phyloP scores from a whole-genome alignment of 2,329 filamentous ascomycete species.

The Moelleriella libera region DNA sequence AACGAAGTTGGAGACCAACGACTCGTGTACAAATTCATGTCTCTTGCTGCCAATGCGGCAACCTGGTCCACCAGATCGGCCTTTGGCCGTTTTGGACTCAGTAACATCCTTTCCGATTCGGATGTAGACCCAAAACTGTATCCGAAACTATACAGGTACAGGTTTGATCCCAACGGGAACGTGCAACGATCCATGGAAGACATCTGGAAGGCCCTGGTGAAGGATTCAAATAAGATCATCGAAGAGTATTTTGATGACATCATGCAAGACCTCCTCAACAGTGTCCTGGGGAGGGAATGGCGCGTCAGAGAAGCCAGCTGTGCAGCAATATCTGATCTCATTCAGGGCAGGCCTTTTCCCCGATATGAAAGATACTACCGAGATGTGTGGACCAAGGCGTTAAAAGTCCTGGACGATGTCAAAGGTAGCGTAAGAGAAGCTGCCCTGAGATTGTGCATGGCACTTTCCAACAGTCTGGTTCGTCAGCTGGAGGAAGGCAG shows the following conservation, averaged over 20 bases:
- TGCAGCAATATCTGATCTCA: conserved; percentile 72
- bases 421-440: conserved; percentile 78
- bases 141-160: conserved; percentile 84
- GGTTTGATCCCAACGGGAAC: conserved; percentile 88
- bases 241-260: conserved; percentile 78
- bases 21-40: conserved; percentile 98
- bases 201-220: conserved; percentile 94
- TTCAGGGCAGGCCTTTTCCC: conserved; percentile 62
- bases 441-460: conserved; percentile 69
- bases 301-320: conserved; percentile 85
- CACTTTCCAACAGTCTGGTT: conserved; percentile 72
- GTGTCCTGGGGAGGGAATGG: conserved; percentile 85
- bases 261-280: conserved; percentile 73
- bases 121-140: conserved; percentile 86
- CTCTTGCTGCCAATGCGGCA: conserved; percentile 83
- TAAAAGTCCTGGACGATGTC: conserved; percentile 92
- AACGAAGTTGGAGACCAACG: conserved; percentile 92
- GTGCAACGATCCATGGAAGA: conserved; percentile 94
- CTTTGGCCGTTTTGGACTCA: conserved; percentile 86
- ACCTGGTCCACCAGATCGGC: conserved; percentile 97
- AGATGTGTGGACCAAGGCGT: conserved; percentile 71
- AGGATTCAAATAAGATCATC: conserved; percentile 65
- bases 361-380: conserved; percentile 76
- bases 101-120: conserved; percentile 80
- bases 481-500: conserved; percentile 72